A percentile compares a stretch with the other conserved stretches of the same genome.
Conservation (phyloP, 208 protist genomes). For the Angomonas ambiguus region DNA sequence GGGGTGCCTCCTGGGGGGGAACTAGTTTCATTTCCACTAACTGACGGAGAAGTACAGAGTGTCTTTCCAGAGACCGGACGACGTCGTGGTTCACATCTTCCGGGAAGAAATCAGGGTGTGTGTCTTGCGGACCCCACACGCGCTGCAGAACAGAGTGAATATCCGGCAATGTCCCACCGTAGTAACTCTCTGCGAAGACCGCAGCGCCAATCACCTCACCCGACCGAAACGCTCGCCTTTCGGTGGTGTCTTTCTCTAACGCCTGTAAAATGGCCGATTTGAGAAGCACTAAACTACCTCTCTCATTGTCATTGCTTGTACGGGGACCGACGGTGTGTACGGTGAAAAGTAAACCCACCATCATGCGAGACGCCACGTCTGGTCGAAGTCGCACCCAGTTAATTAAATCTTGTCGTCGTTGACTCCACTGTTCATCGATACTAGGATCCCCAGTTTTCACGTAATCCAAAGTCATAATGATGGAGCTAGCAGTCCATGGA, state of each 20-base stretch:
- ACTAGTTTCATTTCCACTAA: no score
- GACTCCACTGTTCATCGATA: conserved; percentile 17
- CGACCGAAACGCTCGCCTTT: conserved; percentile 12
- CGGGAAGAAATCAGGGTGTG: background rate
- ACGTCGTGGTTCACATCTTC: background rate
- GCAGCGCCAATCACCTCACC: conserved; percentile 53
- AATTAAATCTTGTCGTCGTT: conserved; percentile 26
- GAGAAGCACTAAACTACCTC: background rate
- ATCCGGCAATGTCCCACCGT: conserved; percentile 32
- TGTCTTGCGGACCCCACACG: background rate
- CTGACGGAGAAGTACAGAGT: no score
- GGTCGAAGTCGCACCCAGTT: conserved; percentile 37
- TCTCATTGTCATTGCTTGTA: background rate
- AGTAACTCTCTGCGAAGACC: conserved; percentile 31
- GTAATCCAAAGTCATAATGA: conserved; percentile 48
- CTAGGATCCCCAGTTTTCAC: background rate
- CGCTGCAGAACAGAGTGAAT: background rate
- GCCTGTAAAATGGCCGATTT: background rate
- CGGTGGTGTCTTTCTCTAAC: background rate
- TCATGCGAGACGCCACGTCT: conserved; percentile 57
- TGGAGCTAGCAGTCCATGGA: conserved; percentile 49
- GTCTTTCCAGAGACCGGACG: no score
- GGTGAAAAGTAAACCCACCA: conserved; percentile 58
- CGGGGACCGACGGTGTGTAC: background rate
- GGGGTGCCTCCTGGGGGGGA: no score